Evolutionary conservation across 805 yeast genomes (phyloP).

Genomic region (Wickerhamiella kurtzmanii): DNA sequence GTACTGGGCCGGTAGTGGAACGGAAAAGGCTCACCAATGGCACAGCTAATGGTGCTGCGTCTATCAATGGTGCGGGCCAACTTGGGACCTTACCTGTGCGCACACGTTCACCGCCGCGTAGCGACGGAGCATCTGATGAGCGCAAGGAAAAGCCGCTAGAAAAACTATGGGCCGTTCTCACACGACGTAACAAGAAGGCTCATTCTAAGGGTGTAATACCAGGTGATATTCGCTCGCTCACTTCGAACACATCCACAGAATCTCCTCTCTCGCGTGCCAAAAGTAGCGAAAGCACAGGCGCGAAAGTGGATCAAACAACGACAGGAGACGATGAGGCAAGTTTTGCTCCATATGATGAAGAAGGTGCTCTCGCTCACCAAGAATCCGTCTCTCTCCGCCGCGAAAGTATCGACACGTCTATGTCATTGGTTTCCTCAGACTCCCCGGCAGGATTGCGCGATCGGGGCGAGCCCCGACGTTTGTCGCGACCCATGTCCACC

Average conservation of each 20-base stretch:
- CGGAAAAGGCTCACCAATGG: too few relatives aligned
- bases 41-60: too few relatives aligned
- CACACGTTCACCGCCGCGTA: neutral
- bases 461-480: neutral
- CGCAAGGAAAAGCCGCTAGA: conserved; percentile 2
- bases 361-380: too few relatives aligned
- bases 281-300: neutral
- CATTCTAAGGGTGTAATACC: too few relatives aligned
- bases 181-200: neutral
- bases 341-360: neutral
- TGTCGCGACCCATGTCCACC: conserved; percentile 13
- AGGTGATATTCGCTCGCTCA: neutral
- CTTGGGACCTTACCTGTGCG: neutral
- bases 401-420: too few relatives aligned
- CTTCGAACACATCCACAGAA: neutral
- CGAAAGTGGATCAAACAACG: neutral
- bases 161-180: neutral
- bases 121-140: neutral
- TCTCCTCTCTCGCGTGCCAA: neutral
- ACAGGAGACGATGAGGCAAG: neutral
- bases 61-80: too few relatives aligned
- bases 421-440: neutral
- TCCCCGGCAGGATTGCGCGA: neutral
- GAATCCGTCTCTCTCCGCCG: too few relatives aligned
- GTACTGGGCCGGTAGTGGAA: too few relatives aligned